Base-by-base conservation (phyloP, 1,284 basidiomycete species). In the Ustilago crameri region DNA sequence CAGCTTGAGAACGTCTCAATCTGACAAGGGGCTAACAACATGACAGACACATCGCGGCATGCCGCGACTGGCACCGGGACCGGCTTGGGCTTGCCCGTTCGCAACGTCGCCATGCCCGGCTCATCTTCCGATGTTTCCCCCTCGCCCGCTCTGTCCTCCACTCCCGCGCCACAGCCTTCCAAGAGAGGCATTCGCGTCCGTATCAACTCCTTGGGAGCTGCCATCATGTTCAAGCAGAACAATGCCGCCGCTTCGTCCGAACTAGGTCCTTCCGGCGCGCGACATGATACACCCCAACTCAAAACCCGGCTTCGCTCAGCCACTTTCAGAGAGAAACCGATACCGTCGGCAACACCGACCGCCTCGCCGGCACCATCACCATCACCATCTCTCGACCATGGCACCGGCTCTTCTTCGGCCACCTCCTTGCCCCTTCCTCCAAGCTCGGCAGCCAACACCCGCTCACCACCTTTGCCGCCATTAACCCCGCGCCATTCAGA, bases 181-280 rank as follows among this genome's bases (percentile, higher is more conserved):
- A 60, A 53, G 18, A 56, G 46, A 34, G 57, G 64, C 18, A 53
- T 67, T 32, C 64, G 64, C 30, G 53, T 61, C 3, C 64, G 64
- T 22, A 57, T 61, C 52, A 67, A 60, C 24, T 67, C 64, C 26
- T 37, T 67, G 8, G 52, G 64, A n/a, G 44, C 63, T 5, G 56
- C 52, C 9, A 38, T 60, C 32, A 60, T 67, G 57, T 55, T 67
- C 49, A 67, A 56, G 24, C 50, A 51, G 23, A 49, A 23, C 41
- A 42, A 9, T 9, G 20, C 53, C 26, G 37, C 63, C 18, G 17
- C 57, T 17, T 34, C 57, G 12, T 32, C 49, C 9, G 40, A 20
- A 20, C 23, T 49, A 3, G 22, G 26, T 3, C 3, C 53, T 1
- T 42, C 52, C 5, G 14, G 41, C 12, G n/a, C 47, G 22, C 14